Base-by-base conservation (phyloP, 805 yeast genomes). In the Blastobotrys mokoenaii region DNA sequence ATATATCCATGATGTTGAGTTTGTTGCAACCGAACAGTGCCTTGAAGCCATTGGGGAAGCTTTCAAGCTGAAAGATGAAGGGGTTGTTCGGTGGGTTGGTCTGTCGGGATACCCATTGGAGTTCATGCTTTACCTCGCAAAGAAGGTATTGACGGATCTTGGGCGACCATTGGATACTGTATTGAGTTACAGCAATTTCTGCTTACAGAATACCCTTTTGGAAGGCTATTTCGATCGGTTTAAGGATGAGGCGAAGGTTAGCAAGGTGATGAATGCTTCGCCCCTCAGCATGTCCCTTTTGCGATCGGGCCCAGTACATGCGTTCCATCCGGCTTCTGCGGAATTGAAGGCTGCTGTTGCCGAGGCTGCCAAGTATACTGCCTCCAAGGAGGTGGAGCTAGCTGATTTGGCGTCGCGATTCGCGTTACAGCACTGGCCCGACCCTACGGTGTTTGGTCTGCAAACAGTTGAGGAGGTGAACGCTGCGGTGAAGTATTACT, bases 1-100 rank as follows among this genome's bases (percentile, higher is more conserved):
- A 4, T 85, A 84, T 60, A 68, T 88, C 54, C 97, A 89, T 63
- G 97, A 89, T 59, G 77, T 87, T 41, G 97, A 89, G 60, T 89
- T 89, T 63, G 82, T 79, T 7, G 61, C 71, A 1, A 73, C 74
- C 32, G 67, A 60, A 1, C 73, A 73, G 17, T 74, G 80, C 3
- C 55, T 76, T 14, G 81, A 61, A 25, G 96, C 95, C 0, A 65
- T 89, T 45, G 64, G 59, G 25, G 81, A 78, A 53, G 68, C 87
- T 51, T 73, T 67, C 54, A 60, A 58, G 39, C 64, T 89, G 54
- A 84, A 86, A 43, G 44, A 69, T 3, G 79, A 77, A 52, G 94
- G 95, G 0, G 27, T 73, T 2, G 71, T 85, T 40, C 68, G 62
- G 33, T 70, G 79, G 52, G 72, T 89, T 49, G 97, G 97, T 12